These are phyloP conservation scores for Kitagawia praeruptora DNA, from an alignment of 129 eudicot species.

Conservation along the genomic window DNA sequence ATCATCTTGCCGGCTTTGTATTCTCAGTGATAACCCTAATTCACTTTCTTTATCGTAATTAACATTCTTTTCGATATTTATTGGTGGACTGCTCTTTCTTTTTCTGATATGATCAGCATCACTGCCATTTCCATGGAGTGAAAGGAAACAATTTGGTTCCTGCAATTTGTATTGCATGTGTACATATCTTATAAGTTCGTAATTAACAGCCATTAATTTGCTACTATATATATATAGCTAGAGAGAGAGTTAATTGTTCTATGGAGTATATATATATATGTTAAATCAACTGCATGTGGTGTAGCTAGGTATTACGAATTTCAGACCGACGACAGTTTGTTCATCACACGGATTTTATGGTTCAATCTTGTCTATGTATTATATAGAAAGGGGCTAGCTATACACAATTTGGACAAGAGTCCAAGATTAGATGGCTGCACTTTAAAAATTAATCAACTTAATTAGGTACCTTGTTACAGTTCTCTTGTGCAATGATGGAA, in stretches of 20 bases:
- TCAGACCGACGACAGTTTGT: too few species aligned
- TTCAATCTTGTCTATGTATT: neutral
- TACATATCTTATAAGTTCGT: neutral
- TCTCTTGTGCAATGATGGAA: constrained; percentile 27
- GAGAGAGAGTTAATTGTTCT: too few species aligned
- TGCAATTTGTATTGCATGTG: constrained; percentile 4
- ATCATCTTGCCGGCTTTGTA: constrained; percentile 20
- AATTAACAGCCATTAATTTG: neutral
- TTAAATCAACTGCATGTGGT: too few species aligned
- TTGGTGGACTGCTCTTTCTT: constrained; percentile 29
- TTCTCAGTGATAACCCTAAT: constrained; percentile 67
- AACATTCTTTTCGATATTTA: constrained; percentile 3
- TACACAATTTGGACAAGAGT: neutral
- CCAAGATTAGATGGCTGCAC: neutral
- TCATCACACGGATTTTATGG: neutral
- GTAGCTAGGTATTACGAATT: too few species aligned
- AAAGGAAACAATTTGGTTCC: constrained; percentile 48
- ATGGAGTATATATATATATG: too few species aligned
- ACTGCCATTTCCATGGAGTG: constrained; percentile 28
- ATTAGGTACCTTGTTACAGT: constrained; percentile 47
- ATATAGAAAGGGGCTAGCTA: too few species aligned
- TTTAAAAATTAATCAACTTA: neutral
- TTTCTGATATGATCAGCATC: constrained; percentile 15
- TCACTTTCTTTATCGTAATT: constrained; percentile 25
- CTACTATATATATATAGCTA: neutral